phyloP scores from a whole-genome alignment of 257 asterid genomes.

The Fraxinus americana region DNA sequence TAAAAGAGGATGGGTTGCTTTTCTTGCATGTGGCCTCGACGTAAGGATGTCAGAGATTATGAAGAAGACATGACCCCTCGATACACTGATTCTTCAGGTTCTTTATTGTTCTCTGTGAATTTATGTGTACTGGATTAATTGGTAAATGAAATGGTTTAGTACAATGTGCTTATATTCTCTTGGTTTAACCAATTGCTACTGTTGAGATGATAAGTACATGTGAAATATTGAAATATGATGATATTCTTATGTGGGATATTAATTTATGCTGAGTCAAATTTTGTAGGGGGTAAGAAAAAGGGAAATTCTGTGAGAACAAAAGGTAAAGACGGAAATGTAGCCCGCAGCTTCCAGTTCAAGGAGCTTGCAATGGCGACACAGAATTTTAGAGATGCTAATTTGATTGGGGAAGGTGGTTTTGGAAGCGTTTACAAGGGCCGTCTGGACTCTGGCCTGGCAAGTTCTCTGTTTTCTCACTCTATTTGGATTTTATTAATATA shows the following conservation, averaged over 20 bases:
- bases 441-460: conserved; percentile 42
- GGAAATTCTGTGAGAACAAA: conserved; percentile 21
- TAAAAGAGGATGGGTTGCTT: conserved; percentile 49
- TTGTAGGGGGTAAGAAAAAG: conserved; percentile 26
- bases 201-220: conserved; percentile 30
- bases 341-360: conserved; percentile 46
- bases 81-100: conserved; percentile 54
- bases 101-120: not conserved
- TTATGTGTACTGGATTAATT: not conserved
- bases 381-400: conserved; percentile 46
- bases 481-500: not conserved
- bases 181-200: conserved; percentile 6
- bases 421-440: conserved; percentile 59
- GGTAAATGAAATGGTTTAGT: not conserved
- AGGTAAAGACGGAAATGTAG: conserved; percentile 29
- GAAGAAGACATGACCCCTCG: conserved; percentile 40
- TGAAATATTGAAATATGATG: not conserved
- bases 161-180: not conserved
- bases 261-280: not conserved
- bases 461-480: conserved; percentile 16
- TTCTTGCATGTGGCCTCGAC: conserved; percentile 44
- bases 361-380: conserved; percentile 50
- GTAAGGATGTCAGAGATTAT: conserved; percentile 37
- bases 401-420: conserved; percentile 61
- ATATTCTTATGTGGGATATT: not conserved